Base-by-base conservation (phyloP, 495 filamentous ascomycete genomes). In the Penicillium parvum region DNA sequence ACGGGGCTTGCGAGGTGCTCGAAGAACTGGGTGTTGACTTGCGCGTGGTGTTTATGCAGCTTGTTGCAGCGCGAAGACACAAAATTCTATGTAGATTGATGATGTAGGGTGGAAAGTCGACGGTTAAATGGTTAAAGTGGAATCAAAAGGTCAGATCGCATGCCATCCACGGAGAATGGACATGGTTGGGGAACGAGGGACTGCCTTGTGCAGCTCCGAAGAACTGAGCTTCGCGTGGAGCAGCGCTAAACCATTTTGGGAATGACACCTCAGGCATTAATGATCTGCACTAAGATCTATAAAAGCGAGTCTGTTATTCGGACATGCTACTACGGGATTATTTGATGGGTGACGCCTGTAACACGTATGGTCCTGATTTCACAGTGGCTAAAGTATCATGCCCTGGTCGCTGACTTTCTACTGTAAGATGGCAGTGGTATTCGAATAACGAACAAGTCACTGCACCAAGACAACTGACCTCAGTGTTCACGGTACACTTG, bases 201-300 rank as follows among this genome's bases (percentile, higher is more conserved):
- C 32, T 35, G 16, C 22, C 37, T 40, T 34, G 49, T 46, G 43
- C 42, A 47, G 43, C 43, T 52, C 37, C 42, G 37, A 41, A 43
- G 28, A 30, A 30, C 28, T 30, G 28, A 45, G 27, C 26, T 32
- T 14, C 15, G 19, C 26, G 40, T 40, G 48, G 42, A 52, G 38
- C 20, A 3, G 5, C 21, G 37, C 17, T 43, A 47, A 52, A 16
- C 38, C 43, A 2, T 3, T 8, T 46, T 52, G 14, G 49, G 32
- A 2, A 19, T 25, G 19, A 15, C 7, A 12, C 43, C 43, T 46
- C 6, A 39, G 43, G 43, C 43, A 14, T 14, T 6, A 32, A 6
- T 37, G 33, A 45, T 37, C 42, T 23, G 10, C 40, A 11, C 7
- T 10, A 28, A 40, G 28, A 30, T 30, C 28, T 30, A 30, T 30